These are phyloP conservation scores for Piper longum DNA, from an alignment of 164 flowering plant genomes.

Conservation along the genomic window DNA sequence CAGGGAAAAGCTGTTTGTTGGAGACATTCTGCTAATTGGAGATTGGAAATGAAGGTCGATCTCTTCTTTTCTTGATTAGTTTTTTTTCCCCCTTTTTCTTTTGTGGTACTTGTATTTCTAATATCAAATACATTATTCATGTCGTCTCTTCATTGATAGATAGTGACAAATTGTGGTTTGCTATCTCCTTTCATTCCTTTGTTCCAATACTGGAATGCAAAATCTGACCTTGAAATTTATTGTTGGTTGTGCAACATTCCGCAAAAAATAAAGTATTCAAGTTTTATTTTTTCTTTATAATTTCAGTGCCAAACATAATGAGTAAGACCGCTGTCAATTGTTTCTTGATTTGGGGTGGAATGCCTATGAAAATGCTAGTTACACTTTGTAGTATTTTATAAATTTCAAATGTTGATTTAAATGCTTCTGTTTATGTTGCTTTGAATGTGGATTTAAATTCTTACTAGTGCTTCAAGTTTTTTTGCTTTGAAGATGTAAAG, in stretches of 20 bases:
- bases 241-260: background rate
- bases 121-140: background rate
- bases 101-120: background rate
- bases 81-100: background rate
- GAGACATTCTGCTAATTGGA: conserved; percentile 81
- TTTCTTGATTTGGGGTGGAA: too few species aligned
- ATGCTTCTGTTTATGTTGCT: too few species aligned
- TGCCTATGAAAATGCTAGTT: too few species aligned
- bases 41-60: conserved; percentile 66
- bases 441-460: too few species aligned
- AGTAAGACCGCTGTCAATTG: too few species aligned
- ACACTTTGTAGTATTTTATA: too few species aligned
- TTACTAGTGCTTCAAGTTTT: too few species aligned
- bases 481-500: too few species aligned
- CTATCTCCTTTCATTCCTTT: background rate
- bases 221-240: background rate
- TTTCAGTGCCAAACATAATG: too few species aligned
- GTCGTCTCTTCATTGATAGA: background rate
- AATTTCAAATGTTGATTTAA: too few species aligned
- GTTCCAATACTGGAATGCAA: background rate
- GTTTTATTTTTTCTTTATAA: too few species aligned
- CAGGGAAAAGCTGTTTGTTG: conserved; percentile 69
- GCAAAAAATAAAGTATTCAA: too few species aligned
- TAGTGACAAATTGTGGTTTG: background rate
- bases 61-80: conserved; percentile 40